Conservation (phyloP, 1,284 basidiomycete species). For the Microbotryum violaceum region DNA sequence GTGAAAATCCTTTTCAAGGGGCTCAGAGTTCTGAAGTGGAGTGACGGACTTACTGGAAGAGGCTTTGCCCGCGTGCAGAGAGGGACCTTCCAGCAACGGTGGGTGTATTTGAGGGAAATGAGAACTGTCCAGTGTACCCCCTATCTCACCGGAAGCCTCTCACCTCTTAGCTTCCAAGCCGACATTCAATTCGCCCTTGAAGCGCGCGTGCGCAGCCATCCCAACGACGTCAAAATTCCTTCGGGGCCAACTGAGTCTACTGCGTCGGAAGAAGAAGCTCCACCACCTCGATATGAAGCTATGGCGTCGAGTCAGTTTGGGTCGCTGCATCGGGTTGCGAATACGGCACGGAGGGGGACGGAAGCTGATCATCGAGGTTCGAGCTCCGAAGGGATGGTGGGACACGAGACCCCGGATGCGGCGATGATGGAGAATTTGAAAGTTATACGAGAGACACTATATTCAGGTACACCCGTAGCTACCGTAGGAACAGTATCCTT, state of each 20-base stretch:
- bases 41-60: constrained; percentile 42
- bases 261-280: too few relatives aligned
- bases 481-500: too few relatives aligned
- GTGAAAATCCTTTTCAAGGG: background rate
- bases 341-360: constrained; percentile 4
- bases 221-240: background rate
- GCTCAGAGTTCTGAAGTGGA: constrained; percentile 31
- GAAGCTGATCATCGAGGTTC: background rate
- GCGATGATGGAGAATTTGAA: constrained; percentile 7
- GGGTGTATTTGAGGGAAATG: too few relatives aligned
- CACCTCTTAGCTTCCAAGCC: constrained; percentile 46
- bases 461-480: constrained; percentile 44
- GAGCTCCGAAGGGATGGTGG: background rate
- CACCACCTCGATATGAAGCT: too few relatives aligned
- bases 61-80: constrained; percentile 65
- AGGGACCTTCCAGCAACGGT: constrained; percentile 65
- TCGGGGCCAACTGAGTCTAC: too few relatives aligned
- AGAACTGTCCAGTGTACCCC: too few relatives aligned
- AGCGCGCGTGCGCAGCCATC: constrained; percentile 43
- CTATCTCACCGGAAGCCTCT: too few relatives aligned
- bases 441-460: constrained; percentile 69
- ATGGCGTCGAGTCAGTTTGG: constrained; percentile 6
- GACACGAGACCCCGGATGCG: background rate
- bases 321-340: constrained; percentile 5
- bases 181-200: constrained; percentile 70